Evolutionary conservation across 2,329 filamentous ascomycete species (phyloP).

Genomic region (Colletotrichum tabaci): DNA sequence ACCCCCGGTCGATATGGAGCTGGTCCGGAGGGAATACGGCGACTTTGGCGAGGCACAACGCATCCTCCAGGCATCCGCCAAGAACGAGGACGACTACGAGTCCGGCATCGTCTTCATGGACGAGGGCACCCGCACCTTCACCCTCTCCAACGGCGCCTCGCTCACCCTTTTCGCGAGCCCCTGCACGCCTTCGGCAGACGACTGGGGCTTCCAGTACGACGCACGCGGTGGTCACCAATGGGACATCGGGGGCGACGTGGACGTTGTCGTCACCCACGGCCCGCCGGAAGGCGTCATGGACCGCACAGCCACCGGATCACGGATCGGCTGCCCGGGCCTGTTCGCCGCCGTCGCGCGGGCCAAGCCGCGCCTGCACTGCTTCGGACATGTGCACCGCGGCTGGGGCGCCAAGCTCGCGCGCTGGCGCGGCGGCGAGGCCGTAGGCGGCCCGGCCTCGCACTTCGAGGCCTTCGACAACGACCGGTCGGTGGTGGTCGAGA

Average conservation of each 20-base stretch:
- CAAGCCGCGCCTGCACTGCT: constrained; percentile 54
- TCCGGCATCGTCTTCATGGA: constrained; percentile 53
- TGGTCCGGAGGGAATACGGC: constrained; percentile 54
- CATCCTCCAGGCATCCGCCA: constrained; percentile 47
- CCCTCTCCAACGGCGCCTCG: constrained; percentile 56
- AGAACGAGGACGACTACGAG: constrained; percentile 21
- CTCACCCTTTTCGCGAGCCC: constrained; percentile 63
- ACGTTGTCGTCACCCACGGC: constrained; percentile 54
- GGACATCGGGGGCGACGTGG: constrained; percentile 45
- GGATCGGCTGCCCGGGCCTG: constrained; percentile 51
- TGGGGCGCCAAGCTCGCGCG: constrained; percentile 61
- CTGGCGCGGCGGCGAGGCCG: constrained; percentile 55
- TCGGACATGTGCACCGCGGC: constrained; percentile 52
- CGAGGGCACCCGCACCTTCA: constrained; percentile 59
- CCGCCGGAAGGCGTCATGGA: constrained; percentile 60
- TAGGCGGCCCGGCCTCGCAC: constrained; percentile 53
- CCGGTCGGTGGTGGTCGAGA: constrained; percentile 55
- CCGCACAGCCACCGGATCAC: constrained; percentile 47
- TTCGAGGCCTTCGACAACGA: constrained; percentile 65
- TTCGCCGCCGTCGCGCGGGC: constrained; percentile 49
- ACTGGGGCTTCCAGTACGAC: constrained; percentile 63
- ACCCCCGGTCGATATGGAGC: constrained; percentile 4
- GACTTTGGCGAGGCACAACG: constrained; percentile 52
- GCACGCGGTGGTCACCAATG: constrained; percentile 47
- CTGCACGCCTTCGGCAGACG: constrained; percentile 56